Conservation (phyloP, 768 basidiomycete species). For the Xerocomus spinulosus region DNA sequence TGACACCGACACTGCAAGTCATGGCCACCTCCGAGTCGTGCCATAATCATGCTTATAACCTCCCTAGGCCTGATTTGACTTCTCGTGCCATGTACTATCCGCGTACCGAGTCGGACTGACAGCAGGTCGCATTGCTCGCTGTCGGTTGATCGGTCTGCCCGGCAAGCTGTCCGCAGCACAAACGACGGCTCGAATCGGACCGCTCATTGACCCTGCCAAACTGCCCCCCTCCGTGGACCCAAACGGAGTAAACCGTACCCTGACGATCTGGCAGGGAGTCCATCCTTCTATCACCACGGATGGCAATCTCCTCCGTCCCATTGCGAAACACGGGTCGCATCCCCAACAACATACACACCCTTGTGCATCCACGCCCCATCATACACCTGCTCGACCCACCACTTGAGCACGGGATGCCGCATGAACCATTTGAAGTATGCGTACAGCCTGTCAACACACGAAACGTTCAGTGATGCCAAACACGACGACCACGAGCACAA, state of each 20-base stretch:
- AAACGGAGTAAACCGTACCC: background rate
- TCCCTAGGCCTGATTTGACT: too few relatives aligned
- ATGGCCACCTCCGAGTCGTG: background rate
- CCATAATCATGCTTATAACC: background rate
- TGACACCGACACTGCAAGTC: background rate
- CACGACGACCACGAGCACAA: background rate
- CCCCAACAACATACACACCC: slow-evolving; percentile 35
- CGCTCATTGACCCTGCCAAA: too few relatives aligned
- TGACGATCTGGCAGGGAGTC: background rate
- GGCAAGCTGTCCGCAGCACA: background rate
- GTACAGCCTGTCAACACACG: slow-evolving; percentile 19
- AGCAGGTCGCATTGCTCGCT: too few relatives aligned
- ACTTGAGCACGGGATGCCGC: slow-evolving; percentile 36
- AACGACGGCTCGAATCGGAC: background rate
- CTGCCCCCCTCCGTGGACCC: too few relatives aligned
- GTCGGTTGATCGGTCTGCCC: too few relatives aligned
- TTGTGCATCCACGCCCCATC: slow-evolving; percentile 37
- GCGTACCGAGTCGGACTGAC: too few relatives aligned
- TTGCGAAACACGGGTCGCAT: slow-evolving; percentile 14
- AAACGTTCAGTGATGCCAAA: background rate
- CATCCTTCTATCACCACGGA: slow-evolving; percentile 12
- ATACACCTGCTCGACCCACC: slow-evolving; percentile 39
- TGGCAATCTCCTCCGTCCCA: slow-evolving; percentile 27
- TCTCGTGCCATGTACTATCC: too few relatives aligned
- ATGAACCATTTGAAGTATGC: slow-evolving; percentile 35